Evolutionary conservation across 31 red algal genomes (phyloP), one percentile per base, ranked within the genome.

Genomic region (Odonthalia washingtoniensis): DNA sequence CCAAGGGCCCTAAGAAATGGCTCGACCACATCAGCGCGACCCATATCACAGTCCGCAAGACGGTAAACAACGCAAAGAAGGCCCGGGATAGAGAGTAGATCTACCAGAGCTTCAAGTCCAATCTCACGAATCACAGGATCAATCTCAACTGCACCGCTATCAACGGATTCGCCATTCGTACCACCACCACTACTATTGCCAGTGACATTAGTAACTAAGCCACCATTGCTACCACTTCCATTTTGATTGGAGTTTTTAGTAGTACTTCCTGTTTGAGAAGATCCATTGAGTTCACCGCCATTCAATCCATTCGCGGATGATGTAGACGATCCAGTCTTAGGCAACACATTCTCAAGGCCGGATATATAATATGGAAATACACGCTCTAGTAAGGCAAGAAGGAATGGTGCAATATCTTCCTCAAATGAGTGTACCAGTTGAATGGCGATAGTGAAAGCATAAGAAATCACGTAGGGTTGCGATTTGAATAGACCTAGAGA

Each of bases 331-430:
- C 21, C 12, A 14, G 21, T 57, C 44, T 45, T 37, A 26, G 90
- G 90, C 44, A 93, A 52, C 40, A 87, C 78, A 36, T 83, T 83
- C 46, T 93, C 83, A 44, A 87, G 86, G 1, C 90, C 90, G 18
- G 90, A 93, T 3, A 93, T 93, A 40, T 93, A 93, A 77, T 87
- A 93, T 14, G 90, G 90, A 46, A 67, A 93, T 6, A 93, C 90
- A 72, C 84, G 72, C 30, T 87, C 78, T 67, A 93, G 62, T 2
- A 93, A 42, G 2, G 90, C 90, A 53, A 87, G 68, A 36, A 93
- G 83, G 76, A 93, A 72, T 14, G 90, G 72, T 42, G 77, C 70
- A 34, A 78, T 63, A 41, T 93, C 84, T 70, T 87, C 83, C 46
- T 87, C 83, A 26, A 93, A 46, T 14, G 75, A 72, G 60, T 87